Percentiles rank a stretch among this genome's conserved stretches.
These are phyloP conservation scores for Neurospora tetrasperma DNA, from an alignment of 495 filamentous ascomycete genomes.

Conservation along the genomic window DNA sequence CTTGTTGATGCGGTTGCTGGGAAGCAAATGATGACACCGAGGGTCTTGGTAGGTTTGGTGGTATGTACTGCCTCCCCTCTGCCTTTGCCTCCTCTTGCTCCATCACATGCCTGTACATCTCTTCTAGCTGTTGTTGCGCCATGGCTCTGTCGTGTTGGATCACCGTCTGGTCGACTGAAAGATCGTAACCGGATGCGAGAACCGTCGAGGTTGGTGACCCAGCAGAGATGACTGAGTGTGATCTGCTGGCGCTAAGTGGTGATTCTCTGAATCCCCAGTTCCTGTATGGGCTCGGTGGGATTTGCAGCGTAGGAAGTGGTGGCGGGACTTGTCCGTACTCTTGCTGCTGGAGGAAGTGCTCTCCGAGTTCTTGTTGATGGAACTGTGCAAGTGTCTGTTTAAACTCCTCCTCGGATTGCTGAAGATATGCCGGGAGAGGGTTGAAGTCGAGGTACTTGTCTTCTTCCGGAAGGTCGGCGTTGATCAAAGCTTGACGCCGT, in stretches of 20 bases:
- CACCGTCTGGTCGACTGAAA: slow-evolving; percentile 60
- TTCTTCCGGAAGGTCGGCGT: slow-evolving; percentile 18
- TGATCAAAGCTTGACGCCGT: slow-evolving; percentile 30
- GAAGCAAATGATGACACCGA: slow-evolving; percentile 23
- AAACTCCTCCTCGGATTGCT: slow-evolving; percentile 28
- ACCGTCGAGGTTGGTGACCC: slow-evolving; percentile 37
- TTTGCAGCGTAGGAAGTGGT: slow-evolving; percentile 1
- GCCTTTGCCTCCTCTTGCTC: slow-evolving; percentile 66
- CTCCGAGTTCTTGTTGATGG: neutral
- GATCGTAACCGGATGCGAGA: slow-evolving; percentile 28
- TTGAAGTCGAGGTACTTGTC: slow-evolving; percentile 13
- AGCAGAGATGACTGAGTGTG: slow-evolving; percentile 40
- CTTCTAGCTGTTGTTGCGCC: slow-evolving; percentile 72
- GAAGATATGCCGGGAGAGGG: slow-evolving; percentile 24
- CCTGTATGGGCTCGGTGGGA: slow-evolving; percentile 24
- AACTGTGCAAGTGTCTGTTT: slow-evolving; percentile 11
- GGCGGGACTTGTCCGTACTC: slow-evolving; percentile 9
- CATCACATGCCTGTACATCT: slow-evolving; percentile 85
- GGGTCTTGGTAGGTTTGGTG: slow-evolving; percentile 18
- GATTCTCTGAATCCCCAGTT: slow-evolving; percentile 34
- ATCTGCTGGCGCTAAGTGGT: slow-evolving; percentile 34
- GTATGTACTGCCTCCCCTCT: slow-evolving; percentile 31
- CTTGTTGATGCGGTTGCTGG: slow-evolving; percentile 17
- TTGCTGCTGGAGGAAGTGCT: slow-evolving; percentile 3
- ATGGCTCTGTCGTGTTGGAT: slow-evolving; percentile 60